Evolutionary conservation across 352 stramenopile species (phyloP).

Genomic region (Pythium aquatile): DNA sequence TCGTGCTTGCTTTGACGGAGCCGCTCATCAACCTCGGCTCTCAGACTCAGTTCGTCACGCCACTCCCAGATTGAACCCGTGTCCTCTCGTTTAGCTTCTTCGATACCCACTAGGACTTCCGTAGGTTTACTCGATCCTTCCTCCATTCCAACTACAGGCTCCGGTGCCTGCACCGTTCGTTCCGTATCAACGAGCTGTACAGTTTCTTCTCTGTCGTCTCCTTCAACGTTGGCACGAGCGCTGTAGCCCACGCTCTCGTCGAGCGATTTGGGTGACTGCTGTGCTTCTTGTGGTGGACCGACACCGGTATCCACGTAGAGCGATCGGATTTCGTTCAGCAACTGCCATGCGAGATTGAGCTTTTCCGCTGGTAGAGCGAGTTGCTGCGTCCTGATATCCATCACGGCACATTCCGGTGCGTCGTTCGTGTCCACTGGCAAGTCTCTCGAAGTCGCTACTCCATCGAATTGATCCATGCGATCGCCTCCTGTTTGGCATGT

Average conservation of each 20-base stretch:
- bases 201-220: too few relatives aligned
- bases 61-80: slow-evolving; percentile 12
- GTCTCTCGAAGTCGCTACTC: neutral
- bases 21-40: slow-evolving; percentile 16
- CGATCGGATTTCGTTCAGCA: slow-evolving; percentile 40
- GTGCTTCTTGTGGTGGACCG: neutral
- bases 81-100: neutral
- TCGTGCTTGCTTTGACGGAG: slow-evolving; percentile 16
- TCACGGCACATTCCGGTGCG: neutral
- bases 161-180: neutral
- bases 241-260: too few relatives aligned
- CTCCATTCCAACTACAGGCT: neutral
- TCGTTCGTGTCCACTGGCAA: neutral
- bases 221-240: too few relatives aligned
- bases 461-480: neutral
- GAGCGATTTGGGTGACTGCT: too few relatives aligned
- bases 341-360: slow-evolving; percentile 35
- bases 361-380: slow-evolving; percentile 27
- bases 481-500: neutral
- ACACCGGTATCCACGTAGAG: slow-evolving; percentile 12
- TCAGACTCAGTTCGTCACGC: slow-evolving; percentile 15
- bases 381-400: neutral
- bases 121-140: neutral
- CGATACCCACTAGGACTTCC: neutral
- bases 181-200: neutral